Evolutionary conservation across 768 basidiomycete species (phyloP).

Genomic region (Suillus discolor): DNA sequence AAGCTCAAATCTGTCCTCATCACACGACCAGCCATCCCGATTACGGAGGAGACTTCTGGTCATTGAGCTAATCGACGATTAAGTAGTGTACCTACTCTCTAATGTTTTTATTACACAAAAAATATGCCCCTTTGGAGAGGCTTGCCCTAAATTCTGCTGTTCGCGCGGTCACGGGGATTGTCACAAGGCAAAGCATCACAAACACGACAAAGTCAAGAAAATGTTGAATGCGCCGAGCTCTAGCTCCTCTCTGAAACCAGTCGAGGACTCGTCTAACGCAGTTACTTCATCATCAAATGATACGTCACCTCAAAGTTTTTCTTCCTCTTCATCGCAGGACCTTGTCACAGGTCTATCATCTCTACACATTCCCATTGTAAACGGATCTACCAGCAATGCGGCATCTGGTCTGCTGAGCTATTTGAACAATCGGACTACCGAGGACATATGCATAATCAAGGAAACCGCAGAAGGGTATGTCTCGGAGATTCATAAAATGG

Average conservation of each 20-base stretch:
- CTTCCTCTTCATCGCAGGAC: conserved; percentile 12
- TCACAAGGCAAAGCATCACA: conserved; percentile 40
- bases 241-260: conserved; percentile 25
- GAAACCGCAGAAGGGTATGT: conserved; percentile 54
- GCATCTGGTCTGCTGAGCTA: conserved; percentile 18
- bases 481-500: neutral
- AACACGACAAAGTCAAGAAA: conserved; percentile 38
- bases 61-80: neutral
- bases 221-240: conserved; percentile 33
- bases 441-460: conserved; percentile 52
- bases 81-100: conserved; percentile 5
- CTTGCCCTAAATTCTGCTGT: conserved; percentile 37
- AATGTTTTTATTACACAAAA: neutral
- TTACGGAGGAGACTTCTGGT: neutral
- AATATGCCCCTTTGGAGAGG: neutral
- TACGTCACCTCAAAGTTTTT: conserved; percentile 11
- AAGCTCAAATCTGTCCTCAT: conserved; percentile 43
- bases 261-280: conserved; percentile 12
- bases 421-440: conserved; percentile 44
- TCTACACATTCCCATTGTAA: conserved; percentile 8
- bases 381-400: conserved; percentile 27
- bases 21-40: conserved; percentile 16
- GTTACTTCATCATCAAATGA: conserved; percentile 8
- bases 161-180: conserved; percentile 41
- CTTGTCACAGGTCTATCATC: conserved; percentile 30